Conservation (phyloP, 2,329 filamentous ascomycete genomes). For the Cadophora gregata region DNA sequence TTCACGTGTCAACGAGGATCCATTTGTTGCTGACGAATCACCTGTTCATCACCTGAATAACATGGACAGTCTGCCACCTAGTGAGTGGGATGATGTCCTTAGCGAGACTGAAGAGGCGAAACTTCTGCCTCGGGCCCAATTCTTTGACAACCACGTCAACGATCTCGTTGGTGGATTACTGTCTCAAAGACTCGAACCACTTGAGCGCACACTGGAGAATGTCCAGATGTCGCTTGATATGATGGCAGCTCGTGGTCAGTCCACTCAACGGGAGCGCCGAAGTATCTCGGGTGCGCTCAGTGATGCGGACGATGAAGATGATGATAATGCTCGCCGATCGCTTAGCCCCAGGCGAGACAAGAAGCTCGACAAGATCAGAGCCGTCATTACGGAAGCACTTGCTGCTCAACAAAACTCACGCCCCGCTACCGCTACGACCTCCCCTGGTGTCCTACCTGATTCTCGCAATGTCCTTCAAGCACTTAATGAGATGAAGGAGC, state of each 20-base stretch:
- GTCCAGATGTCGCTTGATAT: slow-evolving; percentile 74
- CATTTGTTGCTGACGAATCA: slow-evolving; percentile 46
- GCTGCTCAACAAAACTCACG: slow-evolving; percentile 56
- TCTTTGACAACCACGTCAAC: slow-evolving; percentile 92
- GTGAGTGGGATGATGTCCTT: slow-evolving; percentile 91
- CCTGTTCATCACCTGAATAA: slow-evolving; percentile 68
- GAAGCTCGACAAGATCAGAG: slow-evolving; percentile 81
- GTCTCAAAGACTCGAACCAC: slow-evolving; percentile 75
- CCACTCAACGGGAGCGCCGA: slow-evolving; percentile 63
- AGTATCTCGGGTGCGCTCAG: slow-evolving; percentile 75
- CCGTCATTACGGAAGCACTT: slow-evolving; percentile 76
- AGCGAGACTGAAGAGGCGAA: slow-evolving; percentile 84
- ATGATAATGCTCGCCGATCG: slow-evolving; percentile 73
- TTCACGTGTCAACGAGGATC: slow-evolving; percentile 54
- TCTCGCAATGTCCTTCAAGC: slow-evolving; percentile 66
- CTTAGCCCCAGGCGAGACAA: slow-evolving; percentile 80
- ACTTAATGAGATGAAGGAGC: slow-evolving; percentile 66
- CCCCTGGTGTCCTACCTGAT: slow-evolving; percentile 37
- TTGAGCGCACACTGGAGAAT: slow-evolving; percentile 77
- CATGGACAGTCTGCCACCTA: slow-evolving; percentile 69
- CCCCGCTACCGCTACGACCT: slow-evolving; percentile 40
- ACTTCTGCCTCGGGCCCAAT: slow-evolving; percentile 78
- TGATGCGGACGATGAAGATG: slow-evolving; percentile 94
- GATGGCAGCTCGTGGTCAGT: slow-evolving; percentile 60
- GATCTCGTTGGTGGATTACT: slow-evolving; percentile 81